These are phyloP conservation scores for Agaricus blazei DNA, from an alignment of 768 basidiomycete genomes.

Conservation along the genomic window DNA sequence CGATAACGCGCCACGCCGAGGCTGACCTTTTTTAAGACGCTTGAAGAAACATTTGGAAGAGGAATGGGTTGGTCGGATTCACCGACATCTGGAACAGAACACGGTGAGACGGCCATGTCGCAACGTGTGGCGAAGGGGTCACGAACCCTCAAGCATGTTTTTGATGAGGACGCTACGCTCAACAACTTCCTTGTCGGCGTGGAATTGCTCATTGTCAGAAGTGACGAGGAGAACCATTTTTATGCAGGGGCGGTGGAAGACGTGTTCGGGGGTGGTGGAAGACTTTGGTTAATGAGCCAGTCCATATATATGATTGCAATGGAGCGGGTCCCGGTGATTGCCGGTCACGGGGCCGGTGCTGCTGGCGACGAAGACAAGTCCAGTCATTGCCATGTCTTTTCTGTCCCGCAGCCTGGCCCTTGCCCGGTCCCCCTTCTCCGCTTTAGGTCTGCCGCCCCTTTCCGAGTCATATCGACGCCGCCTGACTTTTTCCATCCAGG, in stretches of 20 bases:
- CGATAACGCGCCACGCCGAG: constrained; percentile 6
- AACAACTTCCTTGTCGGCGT: constrained; percentile 89
- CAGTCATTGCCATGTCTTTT: constrained; percentile 37
- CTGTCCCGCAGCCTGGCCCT: constrained; percentile 37
- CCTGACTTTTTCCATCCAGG: constrained; percentile 20
- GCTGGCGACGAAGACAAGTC: constrained; percentile 17
- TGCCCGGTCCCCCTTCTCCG: constrained; percentile 45
- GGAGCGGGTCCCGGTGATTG: constrained; percentile 27
- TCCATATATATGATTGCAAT: neutral
- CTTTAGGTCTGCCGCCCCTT: constrained; percentile 26
- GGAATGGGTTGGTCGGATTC: constrained; percentile 94
- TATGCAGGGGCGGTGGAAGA: constrained; percentile 3
- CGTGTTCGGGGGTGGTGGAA: constrained; percentile 9
- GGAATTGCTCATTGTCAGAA: constrained; percentile 94
- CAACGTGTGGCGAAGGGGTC: constrained; percentile 24
- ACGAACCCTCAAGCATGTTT: constrained; percentile 94
- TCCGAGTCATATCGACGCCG: neutral
- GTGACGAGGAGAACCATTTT: constrained; percentile 83
- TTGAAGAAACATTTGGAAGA: constrained; percentile 88
- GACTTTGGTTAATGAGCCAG: constrained; percentile 16
- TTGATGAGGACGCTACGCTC: constrained; percentile 96
- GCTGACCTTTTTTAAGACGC: constrained; percentile 85
- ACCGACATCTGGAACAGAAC: constrained; percentile 66
- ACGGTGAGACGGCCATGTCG: constrained; percentile 1
- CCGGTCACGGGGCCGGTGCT: constrained; percentile 25